phyloP scores from a whole-genome alignment of 768 basidiomycete genomes.

The Filobasidium floriforme region DNA sequence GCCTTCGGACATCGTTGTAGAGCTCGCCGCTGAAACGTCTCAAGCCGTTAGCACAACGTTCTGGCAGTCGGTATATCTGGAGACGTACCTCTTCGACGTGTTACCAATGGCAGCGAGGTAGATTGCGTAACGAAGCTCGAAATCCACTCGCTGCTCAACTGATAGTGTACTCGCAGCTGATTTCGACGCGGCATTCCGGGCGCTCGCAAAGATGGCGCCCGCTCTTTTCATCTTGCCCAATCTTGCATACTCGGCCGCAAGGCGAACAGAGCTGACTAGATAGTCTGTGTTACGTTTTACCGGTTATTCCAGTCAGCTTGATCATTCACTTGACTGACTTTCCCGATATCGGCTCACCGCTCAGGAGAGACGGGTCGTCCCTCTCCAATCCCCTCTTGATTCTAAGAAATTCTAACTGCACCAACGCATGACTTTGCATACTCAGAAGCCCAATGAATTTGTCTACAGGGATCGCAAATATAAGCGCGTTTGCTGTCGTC shows the following conservation, averaged over 20 bases:
- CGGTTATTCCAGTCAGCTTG: neutral
- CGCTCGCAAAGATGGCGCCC: constrained; percentile 52
- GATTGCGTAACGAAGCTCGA: constrained; percentile 62
- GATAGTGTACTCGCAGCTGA: constrained; percentile 37
- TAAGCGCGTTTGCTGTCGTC: constrained; percentile 26
- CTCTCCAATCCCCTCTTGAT: constrained; percentile 59
- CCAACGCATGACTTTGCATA: constrained; percentile 58
- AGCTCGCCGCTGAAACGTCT: constrained; percentile 3
- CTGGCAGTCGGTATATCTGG: neutral
- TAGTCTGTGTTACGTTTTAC: constrained; percentile 51
- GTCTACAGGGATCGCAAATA: constrained; percentile 35
- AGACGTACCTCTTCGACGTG: constrained; percentile 35
- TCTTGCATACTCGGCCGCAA: constrained; percentile 70
- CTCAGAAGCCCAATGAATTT: constrained; percentile 52
- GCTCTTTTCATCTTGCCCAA: constrained; percentile 71
- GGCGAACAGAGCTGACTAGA: constrained; percentile 57
- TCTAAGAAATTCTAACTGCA: constrained; percentile 62
- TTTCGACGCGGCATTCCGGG: constrained; percentile 18
- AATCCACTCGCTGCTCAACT: constrained; percentile 55
- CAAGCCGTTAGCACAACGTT: neutral
- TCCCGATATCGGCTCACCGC: constrained; percentile 38
- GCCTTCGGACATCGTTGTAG: constrained; percentile 6
- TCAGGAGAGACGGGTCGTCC: constrained; percentile 50
- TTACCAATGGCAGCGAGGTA: constrained; percentile 59
- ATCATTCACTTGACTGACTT: neutral